Conservation (phyloP, 2,329 filamentous ascomycete species). For the Fusarium sp. region DNA sequence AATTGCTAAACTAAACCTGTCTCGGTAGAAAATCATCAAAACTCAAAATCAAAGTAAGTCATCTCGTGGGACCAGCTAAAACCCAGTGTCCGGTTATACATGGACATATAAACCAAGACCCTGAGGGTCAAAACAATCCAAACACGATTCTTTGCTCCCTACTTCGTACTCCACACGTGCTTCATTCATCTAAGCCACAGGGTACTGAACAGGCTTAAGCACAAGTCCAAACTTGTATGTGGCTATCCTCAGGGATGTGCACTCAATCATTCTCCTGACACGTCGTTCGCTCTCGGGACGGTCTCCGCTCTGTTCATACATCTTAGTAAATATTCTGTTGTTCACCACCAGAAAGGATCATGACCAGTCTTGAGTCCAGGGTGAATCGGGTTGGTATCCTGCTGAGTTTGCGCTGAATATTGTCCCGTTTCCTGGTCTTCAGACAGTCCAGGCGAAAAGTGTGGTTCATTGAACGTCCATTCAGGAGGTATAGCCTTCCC, state of each 20-base stretch:
- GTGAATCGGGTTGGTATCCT: not conserved
- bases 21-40: not conserved
- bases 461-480: slow-evolving; percentile 26
- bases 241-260: not conserved
- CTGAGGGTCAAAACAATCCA: not conserved
- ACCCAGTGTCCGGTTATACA: not conserved
- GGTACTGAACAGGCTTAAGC: too few relatives aligned
- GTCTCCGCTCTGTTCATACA: not conserved
- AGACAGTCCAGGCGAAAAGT: not conserved
- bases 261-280: not conserved
- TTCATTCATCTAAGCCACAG: not conserved
- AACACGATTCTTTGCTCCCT: not conserved
- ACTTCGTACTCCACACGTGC: not conserved
- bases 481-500: slow-evolving; percentile 11
- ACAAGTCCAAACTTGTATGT: not conserved
- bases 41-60: not conserved
- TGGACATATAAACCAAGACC: not conserved
- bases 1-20: not conserved
- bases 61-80: not conserved
- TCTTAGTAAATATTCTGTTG: not conserved
- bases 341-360: slow-evolving; percentile 19
- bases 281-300: not conserved
- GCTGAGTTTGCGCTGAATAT: not conserved
- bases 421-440: not conserved
- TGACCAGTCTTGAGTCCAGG: slow-evolving; percentile 8